Base-by-base conservation (phyloP, 2,329 filamentous ascomycete species). In the Colletotrichum gloeosporioides region DNA sequence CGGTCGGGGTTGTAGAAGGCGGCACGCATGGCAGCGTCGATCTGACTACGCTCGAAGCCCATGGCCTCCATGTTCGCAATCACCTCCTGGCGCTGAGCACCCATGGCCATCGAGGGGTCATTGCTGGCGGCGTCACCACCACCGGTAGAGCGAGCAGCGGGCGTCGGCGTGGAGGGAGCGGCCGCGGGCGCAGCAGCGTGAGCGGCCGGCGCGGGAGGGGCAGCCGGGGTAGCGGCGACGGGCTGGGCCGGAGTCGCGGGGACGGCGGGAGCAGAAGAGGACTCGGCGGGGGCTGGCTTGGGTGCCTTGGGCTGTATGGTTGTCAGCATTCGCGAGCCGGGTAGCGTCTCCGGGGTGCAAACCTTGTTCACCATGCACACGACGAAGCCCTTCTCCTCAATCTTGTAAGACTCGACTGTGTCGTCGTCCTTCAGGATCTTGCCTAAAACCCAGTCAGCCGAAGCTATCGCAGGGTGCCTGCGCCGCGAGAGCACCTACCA, bases 351-450 rank as follows among this genome's bases (percentile, higher is more conserved):
- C 18, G 15, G 16, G 32, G 39, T 73, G 78, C 86, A 78, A 88
- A 98, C 96, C 95, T 99, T 99, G 84, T 95, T 95, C 81, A 98
- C 93, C 93, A 99, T 98, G 89, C 97, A 99, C 77, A 99, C 97
- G 82, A 99, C 96, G 85, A 99, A 99, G 49, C 97, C 97, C 90
- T 99, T 99, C 91, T 99, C 97, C 87, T 99, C 96, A 78, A 99
- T 99, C 87, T 95, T 98, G 89, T 99, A 99, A 55, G 95, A 96
- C 86, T 96, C 95, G 81, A 99, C 95, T 4, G 96, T 98, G 84
- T 98, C 97, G 78, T 96, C 95, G 94, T 99, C 96, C 87, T 98
- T 96, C 79, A 99, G 89, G 81, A 99, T 99, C 90, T 99, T 99
- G 88, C 97, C 96, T 98, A 81, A 73, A 29, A 32, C 15, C 57